Conservation (phyloP, 176 grass and related monocot genomes). For the Juncus inflexus region DNA sequence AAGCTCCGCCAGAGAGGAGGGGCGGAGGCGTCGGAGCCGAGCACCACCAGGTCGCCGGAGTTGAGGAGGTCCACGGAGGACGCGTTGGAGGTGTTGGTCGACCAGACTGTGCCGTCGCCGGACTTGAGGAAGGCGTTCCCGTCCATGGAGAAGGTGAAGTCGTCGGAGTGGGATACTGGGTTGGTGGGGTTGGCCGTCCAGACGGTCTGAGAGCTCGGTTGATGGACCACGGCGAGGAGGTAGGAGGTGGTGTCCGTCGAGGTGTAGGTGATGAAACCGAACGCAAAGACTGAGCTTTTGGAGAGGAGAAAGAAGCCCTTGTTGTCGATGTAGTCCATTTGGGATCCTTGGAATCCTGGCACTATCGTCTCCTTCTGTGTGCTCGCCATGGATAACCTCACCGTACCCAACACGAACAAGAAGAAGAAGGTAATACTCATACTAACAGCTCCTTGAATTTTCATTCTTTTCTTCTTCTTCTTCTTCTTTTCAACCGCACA, state of each 20-base stretch:
- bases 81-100: constrained; percentile 45
- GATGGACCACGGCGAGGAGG: constrained; percentile 55
- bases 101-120: constrained; percentile 46
- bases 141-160: constrained; percentile 58
- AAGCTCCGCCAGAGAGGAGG: constrained; percentile 87
- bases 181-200: constrained; percentile 67
- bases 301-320: constrained; percentile 64
- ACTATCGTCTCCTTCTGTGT: constrained; percentile 38
- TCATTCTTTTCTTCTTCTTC: too few species aligned
- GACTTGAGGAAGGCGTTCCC: constrained; percentile 71
- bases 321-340: constrained; percentile 88
- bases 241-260: constrained; percentile 44
- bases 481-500: too few species aligned
- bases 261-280: constrained; percentile 54
- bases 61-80: constrained; percentile 59
- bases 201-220: constrained; percentile 34
- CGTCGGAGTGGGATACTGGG: constrained; percentile 52
- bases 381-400: constrained; percentile 22
- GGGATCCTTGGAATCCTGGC: constrained; percentile 47
- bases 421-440: too few species aligned
- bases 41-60: constrained; percentile 65
- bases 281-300: constrained; percentile 57
- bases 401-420: too few species aligned
- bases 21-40: constrained; percentile 42
- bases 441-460: too few species aligned